Conservation (phyloP, 2,329 filamentous ascomycete species). For the Pyrenophora seminiperda region DNA sequence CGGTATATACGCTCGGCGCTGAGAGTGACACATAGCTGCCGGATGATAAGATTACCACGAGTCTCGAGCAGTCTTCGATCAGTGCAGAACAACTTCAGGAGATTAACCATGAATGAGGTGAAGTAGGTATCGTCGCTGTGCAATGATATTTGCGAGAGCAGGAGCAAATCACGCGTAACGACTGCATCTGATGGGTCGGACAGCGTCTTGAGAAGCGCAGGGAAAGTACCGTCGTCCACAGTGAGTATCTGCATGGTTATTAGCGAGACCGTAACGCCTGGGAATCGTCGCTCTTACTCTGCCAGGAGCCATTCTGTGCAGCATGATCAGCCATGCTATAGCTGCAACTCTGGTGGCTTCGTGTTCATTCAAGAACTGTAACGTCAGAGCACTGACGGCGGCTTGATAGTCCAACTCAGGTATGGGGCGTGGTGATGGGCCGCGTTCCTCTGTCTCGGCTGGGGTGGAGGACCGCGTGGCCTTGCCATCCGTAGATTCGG, state of each 20-base stretch:
- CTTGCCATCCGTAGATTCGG: conserved; percentile 32
- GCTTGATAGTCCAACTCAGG: conserved; percentile 93
- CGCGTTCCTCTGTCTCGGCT: conserved; percentile 53
- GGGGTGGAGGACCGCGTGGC: conserved; percentile 50
- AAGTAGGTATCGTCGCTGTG: conserved; percentile 99
- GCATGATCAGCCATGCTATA: conserved; percentile 95
- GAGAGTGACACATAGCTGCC: conserved; percentile 89
- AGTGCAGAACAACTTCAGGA: conserved; percentile 93
- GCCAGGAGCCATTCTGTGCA: conserved; percentile 90
- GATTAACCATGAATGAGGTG: conserved; percentile 95
- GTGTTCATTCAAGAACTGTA: conserved; percentile 95
- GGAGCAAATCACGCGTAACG: conserved; percentile 89
- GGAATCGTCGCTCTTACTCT: conserved; percentile 63
- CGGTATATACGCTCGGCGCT: conserved; percentile 95
- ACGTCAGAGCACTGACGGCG: conserved; percentile 87
- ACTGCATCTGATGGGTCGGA: conserved; percentile 95
- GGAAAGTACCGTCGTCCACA: conserved; percentile 97
- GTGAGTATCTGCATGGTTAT: conserved; percentile 62
- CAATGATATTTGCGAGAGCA: conserved; percentile 92
- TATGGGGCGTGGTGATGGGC: conserved; percentile 50
- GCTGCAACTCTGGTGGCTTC: conserved; percentile 94
- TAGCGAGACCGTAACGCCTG: background rate
- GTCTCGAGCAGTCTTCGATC: conserved; percentile 90
- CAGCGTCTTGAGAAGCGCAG: conserved; percentile 90
- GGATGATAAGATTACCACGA: conserved; percentile 92